Evolutionary conservation across 805 yeast species (phyloP).

Genomic region (Metschnikowia picachoensis): DNA sequence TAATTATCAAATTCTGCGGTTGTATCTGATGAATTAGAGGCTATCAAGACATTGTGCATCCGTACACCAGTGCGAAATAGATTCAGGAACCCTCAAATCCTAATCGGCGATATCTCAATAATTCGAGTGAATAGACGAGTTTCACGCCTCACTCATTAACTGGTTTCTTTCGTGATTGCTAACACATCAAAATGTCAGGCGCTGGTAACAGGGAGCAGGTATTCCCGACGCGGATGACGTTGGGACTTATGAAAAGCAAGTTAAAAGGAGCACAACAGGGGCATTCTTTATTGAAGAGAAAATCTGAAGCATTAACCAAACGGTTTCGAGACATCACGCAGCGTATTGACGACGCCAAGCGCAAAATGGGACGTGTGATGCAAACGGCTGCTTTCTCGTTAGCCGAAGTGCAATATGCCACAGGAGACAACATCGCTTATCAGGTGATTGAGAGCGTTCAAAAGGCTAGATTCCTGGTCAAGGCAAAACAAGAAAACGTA

Average conservation of each 20-base stretch:
- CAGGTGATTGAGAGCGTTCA: conserved; percentile 95
- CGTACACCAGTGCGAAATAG: background rate
- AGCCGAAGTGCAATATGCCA: conserved; percentile 96
- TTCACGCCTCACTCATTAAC: background rate
- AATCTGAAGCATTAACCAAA: conserved; percentile 94
- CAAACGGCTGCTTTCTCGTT: conserved; percentile 96
- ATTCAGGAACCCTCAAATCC: background rate
- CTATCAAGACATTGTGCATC: background rate
- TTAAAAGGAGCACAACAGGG: conserved; percentile 98
- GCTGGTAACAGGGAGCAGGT: conserved; percentile 88
- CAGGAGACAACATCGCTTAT: conserved; percentile 92
- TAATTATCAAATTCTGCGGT: too few relatives aligned
- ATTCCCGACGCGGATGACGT: conserved; percentile 96
- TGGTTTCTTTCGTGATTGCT: background rate
- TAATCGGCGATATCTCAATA: background rate
- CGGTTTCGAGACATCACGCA: conserved; percentile 94
- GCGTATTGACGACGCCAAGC: conserved; percentile 90
- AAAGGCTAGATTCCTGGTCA: conserved; percentile 83
- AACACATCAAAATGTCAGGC: conserved; percentile 46
- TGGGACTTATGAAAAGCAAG: conserved; percentile 90
- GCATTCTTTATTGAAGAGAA: conserved; percentile 86
- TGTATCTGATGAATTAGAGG: too few relatives aligned
- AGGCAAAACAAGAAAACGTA: conserved; percentile 92
- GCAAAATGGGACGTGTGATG: conserved; percentile 98
- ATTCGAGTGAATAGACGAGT: too few relatives aligned